Percentiles rank a stretch among this genome's conserved stretches.
Conservation (phyloP, 1,284 basidiomycete genomes). For the Pisolithus thermaeus region DNA sequence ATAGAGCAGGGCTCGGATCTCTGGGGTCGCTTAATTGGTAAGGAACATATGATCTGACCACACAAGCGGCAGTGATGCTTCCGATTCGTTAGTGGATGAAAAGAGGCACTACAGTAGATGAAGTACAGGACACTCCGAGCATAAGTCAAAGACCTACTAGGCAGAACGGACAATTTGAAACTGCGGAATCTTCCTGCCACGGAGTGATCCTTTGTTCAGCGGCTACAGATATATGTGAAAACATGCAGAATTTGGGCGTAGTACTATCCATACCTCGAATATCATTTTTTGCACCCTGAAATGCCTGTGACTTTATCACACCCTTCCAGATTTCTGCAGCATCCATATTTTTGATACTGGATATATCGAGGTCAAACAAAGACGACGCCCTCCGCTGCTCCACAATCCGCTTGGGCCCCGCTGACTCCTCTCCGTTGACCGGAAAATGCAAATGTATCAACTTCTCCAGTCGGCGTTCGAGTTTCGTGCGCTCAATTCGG, state of each 20-base stretch:
- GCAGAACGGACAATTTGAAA: constrained; percentile 82
- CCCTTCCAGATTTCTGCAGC: constrained; percentile 60
- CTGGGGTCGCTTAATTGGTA: constrained; percentile 73
- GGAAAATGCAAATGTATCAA: constrained; percentile 82
- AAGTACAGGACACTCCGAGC: background rate
- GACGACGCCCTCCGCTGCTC: constrained; percentile 49
- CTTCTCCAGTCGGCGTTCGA: constrained; percentile 82
- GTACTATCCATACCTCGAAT: constrained; percentile 45
- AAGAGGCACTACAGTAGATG: constrained; percentile 52
- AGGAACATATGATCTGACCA: constrained; percentile 87
- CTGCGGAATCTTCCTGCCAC: constrained; percentile 84
- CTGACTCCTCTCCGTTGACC: constrained; percentile 16
- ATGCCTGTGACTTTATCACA: constrained; percentile 39
- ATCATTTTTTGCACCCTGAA: constrained; percentile 43
- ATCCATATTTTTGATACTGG: constrained; percentile 50
- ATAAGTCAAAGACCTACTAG: constrained; percentile 45
- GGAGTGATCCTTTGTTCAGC: constrained; percentile 92
- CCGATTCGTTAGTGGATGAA: constrained; percentile 85
- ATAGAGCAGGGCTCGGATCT: constrained; percentile 68
- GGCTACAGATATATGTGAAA: constrained; percentile 35
- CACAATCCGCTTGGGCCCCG: constrained; percentile 13
- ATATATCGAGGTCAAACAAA: constrained; percentile 59
- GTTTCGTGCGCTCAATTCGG: constrained; percentile 71
- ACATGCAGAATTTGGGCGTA: constrained; percentile 2
- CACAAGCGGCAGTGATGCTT: constrained; percentile 98